These are phyloP conservation scores for Gossypioides kirkii DNA, from an alignment of 345 rosid genomes.

Conservation along the genomic window DNA sequence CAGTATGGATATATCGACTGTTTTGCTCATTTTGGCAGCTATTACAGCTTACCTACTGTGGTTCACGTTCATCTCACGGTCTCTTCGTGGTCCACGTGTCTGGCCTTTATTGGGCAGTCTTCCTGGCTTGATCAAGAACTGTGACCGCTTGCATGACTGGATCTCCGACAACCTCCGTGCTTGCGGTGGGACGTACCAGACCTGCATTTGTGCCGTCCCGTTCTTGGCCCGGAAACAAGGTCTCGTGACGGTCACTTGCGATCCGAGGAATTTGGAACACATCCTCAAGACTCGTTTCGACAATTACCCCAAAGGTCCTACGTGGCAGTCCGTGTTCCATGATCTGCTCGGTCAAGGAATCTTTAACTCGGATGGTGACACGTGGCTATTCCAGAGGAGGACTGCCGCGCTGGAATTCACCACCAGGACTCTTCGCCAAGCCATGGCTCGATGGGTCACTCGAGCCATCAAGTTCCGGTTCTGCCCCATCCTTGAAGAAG, in stretches of 20 bases:
- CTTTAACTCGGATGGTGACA: slow-evolving; percentile 87
- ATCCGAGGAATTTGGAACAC: slow-evolving; percentile 82
- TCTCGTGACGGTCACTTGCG: slow-evolving; percentile 95
- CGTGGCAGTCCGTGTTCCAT: slow-evolving; percentile 95
- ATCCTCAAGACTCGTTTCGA: slow-evolving; percentile 79
- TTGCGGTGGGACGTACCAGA: slow-evolving; percentile 95
- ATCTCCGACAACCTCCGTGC: slow-evolving; percentile 91
- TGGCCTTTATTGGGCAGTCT: slow-evolving; percentile 94
- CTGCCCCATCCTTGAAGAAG: slow-evolving; percentile 59
- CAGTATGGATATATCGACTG: slow-evolving; percentile 58
- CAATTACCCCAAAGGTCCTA: slow-evolving; percentile 95
- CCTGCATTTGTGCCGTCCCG: slow-evolving; percentile 89
- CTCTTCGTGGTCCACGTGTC: slow-evolving; percentile 80
- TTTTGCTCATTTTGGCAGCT: slow-evolving; percentile 53
- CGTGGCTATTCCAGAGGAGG: slow-evolving; percentile 91
- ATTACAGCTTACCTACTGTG: slow-evolving; percentile 73
- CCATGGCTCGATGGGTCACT: slow-evolving; percentile 96
- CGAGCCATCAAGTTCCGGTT: slow-evolving; percentile 68
- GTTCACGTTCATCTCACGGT: slow-evolving; percentile 85
- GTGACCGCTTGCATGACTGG: slow-evolving; percentile 96
- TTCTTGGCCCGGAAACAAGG: slow-evolving; percentile 81
- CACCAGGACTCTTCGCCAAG: slow-evolving; percentile 92
- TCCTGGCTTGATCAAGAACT: slow-evolving; percentile 81
- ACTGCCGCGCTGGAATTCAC: slow-evolving; percentile 97
- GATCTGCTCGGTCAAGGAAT: slow-evolving; percentile 92